These are phyloP conservation scores for Talaromyces borbonicus DNA, from an alignment of 495 filamentous ascomycete genomes.

Conservation along the genomic window DNA sequence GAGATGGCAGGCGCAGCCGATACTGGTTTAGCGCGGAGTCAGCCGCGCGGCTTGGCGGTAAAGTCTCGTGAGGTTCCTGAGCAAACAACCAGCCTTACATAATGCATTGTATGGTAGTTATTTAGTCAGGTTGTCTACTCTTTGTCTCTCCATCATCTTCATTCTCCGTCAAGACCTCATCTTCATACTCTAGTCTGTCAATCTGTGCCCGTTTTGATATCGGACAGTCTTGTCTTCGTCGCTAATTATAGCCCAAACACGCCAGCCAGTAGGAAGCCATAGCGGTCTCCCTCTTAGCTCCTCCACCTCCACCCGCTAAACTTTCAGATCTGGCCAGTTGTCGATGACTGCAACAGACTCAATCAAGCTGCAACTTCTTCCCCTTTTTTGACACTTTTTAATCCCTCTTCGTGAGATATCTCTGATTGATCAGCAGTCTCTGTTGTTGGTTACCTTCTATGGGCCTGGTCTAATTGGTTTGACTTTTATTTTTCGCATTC, in stretches of 20 bases:
- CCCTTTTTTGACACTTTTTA: conserved; percentile 5
- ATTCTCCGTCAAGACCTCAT: too few relatives aligned
- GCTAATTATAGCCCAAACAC: not conserved
- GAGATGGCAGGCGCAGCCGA: not conserved
- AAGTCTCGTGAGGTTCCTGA: not conserved
- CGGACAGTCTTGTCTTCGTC: not conserved
- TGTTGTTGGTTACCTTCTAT: conserved; percentile 23
- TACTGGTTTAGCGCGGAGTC: too few relatives aligned
- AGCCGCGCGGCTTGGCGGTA: conserved; percentile 2
- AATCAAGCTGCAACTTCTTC: conserved; percentile 9
- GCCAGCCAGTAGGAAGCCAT: not conserved
- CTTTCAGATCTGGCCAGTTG: conserved; percentile 10
- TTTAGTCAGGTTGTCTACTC: too few relatives aligned
- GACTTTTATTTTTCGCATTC: conserved; percentile 7
- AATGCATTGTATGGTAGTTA: too few relatives aligned
- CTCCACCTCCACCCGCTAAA: not conserved
- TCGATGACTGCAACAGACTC: not conserved
- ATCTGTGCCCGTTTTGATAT: not conserved
- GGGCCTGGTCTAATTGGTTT: conserved; percentile 21
- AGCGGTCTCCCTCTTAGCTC: not conserved
- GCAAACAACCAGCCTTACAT: too few relatives aligned
- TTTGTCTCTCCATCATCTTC: too few relatives aligned
- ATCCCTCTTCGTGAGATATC: not conserved
- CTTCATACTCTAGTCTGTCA: too few relatives aligned
- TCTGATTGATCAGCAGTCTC: conserved; percentile 12